phyloP scores from a whole-genome alignment of 2,329 filamentous ascomycete genomes.

The Alternaria sp. region DNA sequence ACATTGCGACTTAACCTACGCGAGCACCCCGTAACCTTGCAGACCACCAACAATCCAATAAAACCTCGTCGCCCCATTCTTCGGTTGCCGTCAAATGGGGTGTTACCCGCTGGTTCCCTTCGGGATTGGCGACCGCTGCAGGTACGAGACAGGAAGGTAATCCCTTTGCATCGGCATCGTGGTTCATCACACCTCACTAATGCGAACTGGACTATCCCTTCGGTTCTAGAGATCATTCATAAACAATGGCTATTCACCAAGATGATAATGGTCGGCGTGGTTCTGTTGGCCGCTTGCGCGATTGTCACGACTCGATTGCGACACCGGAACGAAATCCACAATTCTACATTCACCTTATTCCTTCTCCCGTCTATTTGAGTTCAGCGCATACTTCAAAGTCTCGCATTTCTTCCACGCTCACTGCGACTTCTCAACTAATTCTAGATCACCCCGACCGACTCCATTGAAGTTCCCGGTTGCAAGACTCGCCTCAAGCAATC shows the following conservation, averaged over 20 bases:
- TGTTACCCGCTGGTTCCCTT: neutral
- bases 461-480: neutral
- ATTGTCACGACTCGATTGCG: neutral
- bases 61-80: neutral
- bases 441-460: neutral
- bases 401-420: neutral
- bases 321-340: neutral
- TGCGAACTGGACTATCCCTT: neutral
- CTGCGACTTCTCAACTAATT: neutral
- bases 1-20: neutral
- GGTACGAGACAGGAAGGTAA: neutral
- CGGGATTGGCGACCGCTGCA: neutral
- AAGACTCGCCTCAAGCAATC: neutral
- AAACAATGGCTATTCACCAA: neutral
- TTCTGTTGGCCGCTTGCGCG: neutral
- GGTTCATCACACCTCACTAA: neutral
- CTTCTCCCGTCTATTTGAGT: neutral
- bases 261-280: neutral
- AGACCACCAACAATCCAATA: neutral
- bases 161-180: neutral
- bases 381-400: neutral
- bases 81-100: neutral
- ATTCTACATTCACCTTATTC: neutral
- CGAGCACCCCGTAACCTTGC: neutral
- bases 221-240: accelerated